phyloP scores from a whole-genome alignment of 352 stramenopile species.

The Phytophthora ohioensis region DNA sequence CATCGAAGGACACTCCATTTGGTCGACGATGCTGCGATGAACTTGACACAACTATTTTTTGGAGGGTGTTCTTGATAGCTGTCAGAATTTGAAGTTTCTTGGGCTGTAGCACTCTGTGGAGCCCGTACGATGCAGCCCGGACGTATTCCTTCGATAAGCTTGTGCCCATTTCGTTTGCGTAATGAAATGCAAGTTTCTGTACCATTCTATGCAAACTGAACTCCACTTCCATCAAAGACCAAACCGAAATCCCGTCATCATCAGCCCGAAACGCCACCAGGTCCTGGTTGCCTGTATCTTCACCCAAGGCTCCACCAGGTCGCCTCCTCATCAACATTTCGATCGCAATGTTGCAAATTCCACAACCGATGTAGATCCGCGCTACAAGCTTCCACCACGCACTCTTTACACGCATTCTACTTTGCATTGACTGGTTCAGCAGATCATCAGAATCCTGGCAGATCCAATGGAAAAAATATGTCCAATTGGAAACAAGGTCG shows the following conservation, averaged over 20 bases:
- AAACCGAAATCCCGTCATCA: slow-evolving; percentile 41
- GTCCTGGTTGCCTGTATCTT: neutral
- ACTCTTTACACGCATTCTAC: slow-evolving; percentile 25
- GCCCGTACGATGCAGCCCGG: slow-evolving; percentile 36
- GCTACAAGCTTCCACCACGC: slow-evolving; percentile 55
- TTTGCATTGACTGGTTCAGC: slow-evolving; percentile 24
- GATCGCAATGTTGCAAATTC: slow-evolving; percentile 55
- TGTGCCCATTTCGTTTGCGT: slow-evolving; percentile 37
- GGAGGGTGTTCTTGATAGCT: slow-evolving; percentile 24
- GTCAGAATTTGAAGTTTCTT: slow-evolving; percentile 32
- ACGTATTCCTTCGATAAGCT: slow-evolving; percentile 52
- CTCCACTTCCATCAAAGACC: slow-evolving; percentile 63
- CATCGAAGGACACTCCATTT: slow-evolving; percentile 50
- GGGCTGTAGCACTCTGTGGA: slow-evolving; percentile 49
- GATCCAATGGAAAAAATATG: slow-evolving; percentile 68
- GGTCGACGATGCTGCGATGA: slow-evolving; percentile 1
- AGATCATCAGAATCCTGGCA: slow-evolving; percentile 43
- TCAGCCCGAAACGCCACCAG: slow-evolving; percentile 5
- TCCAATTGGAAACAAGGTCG: slow-evolving; percentile 59
- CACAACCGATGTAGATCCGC: slow-evolving; percentile 58
- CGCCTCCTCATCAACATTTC: slow-evolving; percentile 38
- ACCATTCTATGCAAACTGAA: slow-evolving; percentile 64
- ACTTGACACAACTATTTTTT: slow-evolving; percentile 1
- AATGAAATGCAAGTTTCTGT: slow-evolving; percentile 43
- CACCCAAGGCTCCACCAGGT: neutral